Evolutionary conservation across 1,139 yeast species (phyloP).

Genomic region (Diutina rugosa): DNA sequence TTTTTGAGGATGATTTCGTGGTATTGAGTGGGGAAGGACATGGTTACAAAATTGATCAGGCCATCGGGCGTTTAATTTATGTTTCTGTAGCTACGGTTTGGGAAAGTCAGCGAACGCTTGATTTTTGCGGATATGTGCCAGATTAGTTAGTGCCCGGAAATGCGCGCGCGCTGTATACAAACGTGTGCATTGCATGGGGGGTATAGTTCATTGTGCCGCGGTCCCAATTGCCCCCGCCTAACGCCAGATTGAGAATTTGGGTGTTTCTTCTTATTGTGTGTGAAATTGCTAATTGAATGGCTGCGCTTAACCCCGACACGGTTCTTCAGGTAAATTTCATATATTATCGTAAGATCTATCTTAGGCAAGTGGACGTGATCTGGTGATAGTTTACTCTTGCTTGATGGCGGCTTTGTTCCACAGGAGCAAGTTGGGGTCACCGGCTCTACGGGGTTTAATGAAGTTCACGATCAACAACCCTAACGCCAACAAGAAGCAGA

Average conservation of each 20-base stretch:
- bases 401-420: constrained; percentile 40
- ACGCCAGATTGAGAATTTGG: too few species aligned
- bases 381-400: not conserved
- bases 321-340: not conserved
- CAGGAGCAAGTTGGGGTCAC: constrained; percentile 57
- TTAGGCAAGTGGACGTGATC: not conserved
- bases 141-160: not conserved
- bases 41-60: not conserved
- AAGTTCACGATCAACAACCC: constrained; percentile 47
- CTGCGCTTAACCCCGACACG: too few species aligned
- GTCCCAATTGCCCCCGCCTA: too few species aligned
- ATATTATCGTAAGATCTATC: not conserved
- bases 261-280: too few species aligned
- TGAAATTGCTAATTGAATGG: too few species aligned
- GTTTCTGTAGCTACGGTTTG: not conserved
- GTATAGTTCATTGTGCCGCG: too few species aligned
- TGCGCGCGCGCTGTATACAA: not conserved
- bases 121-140: not conserved
- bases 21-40: not conserved
- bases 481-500: constrained; percentile 55
- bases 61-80: not conserved
- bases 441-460: constrained; percentile 59
- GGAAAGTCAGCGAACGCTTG: not conserved
- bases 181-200: too few species aligned
- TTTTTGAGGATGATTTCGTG: constrained; percentile 9